phyloP scores from a whole-genome alignment of 1,284 basidiomycete genomes.

The Vanrija sp. region DNA sequence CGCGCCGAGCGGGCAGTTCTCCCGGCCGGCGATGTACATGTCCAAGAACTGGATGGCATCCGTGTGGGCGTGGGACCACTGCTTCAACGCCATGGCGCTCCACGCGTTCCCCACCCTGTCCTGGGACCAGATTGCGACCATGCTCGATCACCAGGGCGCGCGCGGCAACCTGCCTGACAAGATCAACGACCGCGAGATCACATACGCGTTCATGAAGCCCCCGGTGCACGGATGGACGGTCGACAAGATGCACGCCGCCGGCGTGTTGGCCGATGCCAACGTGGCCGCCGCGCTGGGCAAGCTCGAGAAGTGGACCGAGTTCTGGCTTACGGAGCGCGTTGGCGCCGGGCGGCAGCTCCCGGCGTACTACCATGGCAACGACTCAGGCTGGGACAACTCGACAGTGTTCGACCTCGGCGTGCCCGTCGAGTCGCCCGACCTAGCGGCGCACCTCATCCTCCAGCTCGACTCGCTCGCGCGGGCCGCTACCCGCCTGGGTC shows the following conservation, averaged over 20 bases:
- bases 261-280: not conserved
- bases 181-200: conserved; percentile 5
- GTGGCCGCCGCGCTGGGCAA: not conserved
- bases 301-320: conserved; percentile 2
- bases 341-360: not conserved
- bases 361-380: conserved; percentile 7
- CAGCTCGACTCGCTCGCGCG: conserved; percentile 1
- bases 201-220: conserved; percentile 4
- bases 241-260: not conserved
- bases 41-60: not conserved
- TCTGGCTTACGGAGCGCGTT: conserved; percentile 3
- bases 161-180: conserved; percentile 6
- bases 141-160: not conserved
- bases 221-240: conserved; percentile 6
- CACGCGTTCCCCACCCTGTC: not conserved
- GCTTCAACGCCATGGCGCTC: conserved; percentile 5
- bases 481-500: not conserved
- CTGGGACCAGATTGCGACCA: conserved; percentile 1
- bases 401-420: not conserved
- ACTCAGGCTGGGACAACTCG: conserved; percentile 6
- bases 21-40: not conserved
- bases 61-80: conserved; percentile 8
- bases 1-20: too few species aligned
- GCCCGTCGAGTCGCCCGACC: not conserved
- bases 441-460: not conserved